Evolutionary conservation across 225 moss, liverwort and hornwort species (phyloP), one percentile per base, ranked within the genome.

Genomic region (Antitrichia curtipendula): DNA sequence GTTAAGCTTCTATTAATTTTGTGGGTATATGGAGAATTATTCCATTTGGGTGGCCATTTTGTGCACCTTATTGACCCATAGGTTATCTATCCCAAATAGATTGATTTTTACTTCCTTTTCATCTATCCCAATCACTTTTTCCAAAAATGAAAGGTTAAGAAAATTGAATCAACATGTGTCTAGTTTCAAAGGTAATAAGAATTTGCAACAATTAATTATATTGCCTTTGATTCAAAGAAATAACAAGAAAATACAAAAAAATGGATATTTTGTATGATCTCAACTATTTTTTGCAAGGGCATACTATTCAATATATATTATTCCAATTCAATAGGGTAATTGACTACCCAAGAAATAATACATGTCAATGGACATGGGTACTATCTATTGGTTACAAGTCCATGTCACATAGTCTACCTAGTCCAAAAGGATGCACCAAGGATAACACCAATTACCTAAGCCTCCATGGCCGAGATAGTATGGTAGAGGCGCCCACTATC

Each of bases 11-110:
- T 70, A 41, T 5, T 25, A 70, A 40, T 41, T 25, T 70, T 4
- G 14, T 25, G 4, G 25, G 8, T 14, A 13, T 25, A 3, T 0
- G 0, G 2, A 70, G 0, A 41, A 25, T 15, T 8, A 25, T 8
- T 41, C 8, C 5, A 41, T 70, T 70, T 70, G 9, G 9, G 2
- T 70, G 16, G 8, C 4, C 41, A 25, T 41, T 41, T 41, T 41
- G 8, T 15, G 1, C 15, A 41, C 25, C 41, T 27, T 9, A 5
- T 3, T 41, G 3, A 3, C 27, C 15, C 3, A 41, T 41, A 3
- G 25, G 9, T 14, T 70, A 5, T 8, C 4, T 3, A 24, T 52
- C 28, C 28, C 0, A 40, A 69, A 41, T 25, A 8, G 5, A 69
- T 41, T 25, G 8, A 13, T 25, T 24, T n/a, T 70, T 24, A 40